Evolutionary conservation across 169 alveolate species (phyloP).

Genomic region (Plasmodium falciparum): DNA sequence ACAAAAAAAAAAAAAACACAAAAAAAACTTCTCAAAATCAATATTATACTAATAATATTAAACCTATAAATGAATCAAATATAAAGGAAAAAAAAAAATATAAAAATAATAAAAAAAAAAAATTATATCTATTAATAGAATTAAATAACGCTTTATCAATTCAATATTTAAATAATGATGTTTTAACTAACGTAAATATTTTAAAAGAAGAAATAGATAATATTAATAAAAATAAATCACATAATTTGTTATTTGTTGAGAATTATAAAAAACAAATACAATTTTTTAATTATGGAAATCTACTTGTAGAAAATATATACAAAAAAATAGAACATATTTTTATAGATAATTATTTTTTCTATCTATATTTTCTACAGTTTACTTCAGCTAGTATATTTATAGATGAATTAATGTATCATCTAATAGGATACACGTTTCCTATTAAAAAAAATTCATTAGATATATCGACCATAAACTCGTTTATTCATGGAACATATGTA

Average conservation of each 20-base stretch:
- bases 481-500: slow-evolving; percentile 57
- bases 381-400: slow-evolving; percentile 70
- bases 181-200: slow-evolving; percentile 16
- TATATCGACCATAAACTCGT: slow-evolving; percentile 39
- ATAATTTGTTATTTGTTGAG: slow-evolving; percentile 36
- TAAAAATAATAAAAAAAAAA: slow-evolving; percentile 3
- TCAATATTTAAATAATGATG: slow-evolving; percentile 67
- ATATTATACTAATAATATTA: not conserved
- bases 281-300: slow-evolving; percentile 75
- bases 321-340: slow-evolving; percentile 76
- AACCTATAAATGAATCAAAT: not conserved
- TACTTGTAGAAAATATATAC: slow-evolving; percentile 69
- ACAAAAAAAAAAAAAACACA: not conserved
- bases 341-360: slow-evolving; percentile 71
- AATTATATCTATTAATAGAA: slow-evolving; percentile 56
- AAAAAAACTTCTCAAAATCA: not conserved
- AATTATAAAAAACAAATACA: slow-evolving; percentile 70
- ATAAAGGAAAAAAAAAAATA: not conserved
- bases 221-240: slow-evolving; percentile 5
- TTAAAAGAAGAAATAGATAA: not conserved
- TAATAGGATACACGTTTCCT: slow-evolving; percentile 71
- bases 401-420: slow-evolving; percentile 66
- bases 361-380: slow-evolving; percentile 73
- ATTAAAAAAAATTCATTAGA: slow-evolving; percentile 44
- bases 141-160: slow-evolving; percentile 56